phyloP scores from a whole-genome alignment of 2,329 filamentous ascomycete genomes.

The Colletotrichum graminicola region DNA sequence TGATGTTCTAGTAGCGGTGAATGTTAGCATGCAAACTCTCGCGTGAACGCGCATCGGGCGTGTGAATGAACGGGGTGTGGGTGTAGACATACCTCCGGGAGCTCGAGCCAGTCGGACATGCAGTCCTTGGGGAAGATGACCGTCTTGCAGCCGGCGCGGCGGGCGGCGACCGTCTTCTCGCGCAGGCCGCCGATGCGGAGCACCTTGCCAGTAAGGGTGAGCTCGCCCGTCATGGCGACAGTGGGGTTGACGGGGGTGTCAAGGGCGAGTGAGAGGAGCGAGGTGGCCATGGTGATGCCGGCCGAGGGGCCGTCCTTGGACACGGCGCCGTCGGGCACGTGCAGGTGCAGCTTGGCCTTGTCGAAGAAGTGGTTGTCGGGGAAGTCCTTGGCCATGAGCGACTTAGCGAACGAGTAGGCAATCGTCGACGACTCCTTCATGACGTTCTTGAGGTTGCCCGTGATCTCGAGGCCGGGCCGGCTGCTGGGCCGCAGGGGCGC shows the following conservation, averaged over 20 bases:
- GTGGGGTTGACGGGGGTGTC: constrained; percentile 83
- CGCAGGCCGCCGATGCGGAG: constrained; percentile 92
- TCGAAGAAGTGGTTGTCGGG: constrained; percentile 96
- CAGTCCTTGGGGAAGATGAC: constrained; percentile 97
- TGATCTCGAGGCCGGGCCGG: constrained; percentile 86
- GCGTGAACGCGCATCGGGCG: not conserved
- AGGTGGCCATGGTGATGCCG: constrained; percentile 98
- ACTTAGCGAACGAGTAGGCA: constrained; percentile 96
- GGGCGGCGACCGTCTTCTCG: constrained; percentile 97
- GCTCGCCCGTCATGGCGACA: constrained; percentile 96
- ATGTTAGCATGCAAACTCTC: constrained; percentile 13
- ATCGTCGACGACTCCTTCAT: constrained; percentile 99
- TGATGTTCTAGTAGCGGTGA: constrained; percentile 82
- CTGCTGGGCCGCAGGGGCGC: constrained; percentile 80
- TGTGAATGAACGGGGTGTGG: not conserved
- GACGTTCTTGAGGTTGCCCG: constrained; percentile 92
- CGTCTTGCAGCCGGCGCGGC: constrained; percentile 90
- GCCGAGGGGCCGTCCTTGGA: constrained; percentile 94
- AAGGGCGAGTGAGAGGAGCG: constrained; percentile 85
- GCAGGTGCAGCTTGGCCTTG: constrained; percentile 92
- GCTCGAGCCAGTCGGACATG: constrained; percentile 95
- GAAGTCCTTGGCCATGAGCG: constrained; percentile 85
- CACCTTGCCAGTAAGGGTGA: constrained; percentile 97
- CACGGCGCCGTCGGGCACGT: constrained; percentile 96
- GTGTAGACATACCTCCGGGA: constrained; percentile 83